Conservation (phyloP, 768 basidiomycete species). For the Serpula lacrymans region DNA sequence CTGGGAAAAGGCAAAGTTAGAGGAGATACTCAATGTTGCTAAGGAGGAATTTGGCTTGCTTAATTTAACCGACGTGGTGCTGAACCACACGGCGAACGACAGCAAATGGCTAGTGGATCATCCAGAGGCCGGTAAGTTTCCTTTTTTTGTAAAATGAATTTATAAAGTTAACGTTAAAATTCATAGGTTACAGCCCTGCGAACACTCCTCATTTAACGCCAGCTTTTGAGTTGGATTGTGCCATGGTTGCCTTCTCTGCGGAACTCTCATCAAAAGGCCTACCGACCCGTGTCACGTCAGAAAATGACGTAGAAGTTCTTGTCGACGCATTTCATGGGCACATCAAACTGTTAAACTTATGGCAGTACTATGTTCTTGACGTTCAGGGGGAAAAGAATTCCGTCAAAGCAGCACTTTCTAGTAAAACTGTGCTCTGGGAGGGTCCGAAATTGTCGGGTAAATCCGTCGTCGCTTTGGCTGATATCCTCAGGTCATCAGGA, state of each 20-base stretch:
- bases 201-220: conserved; percentile 91
- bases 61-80: conserved; percentile 90
- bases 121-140: conserved; percentile 82
- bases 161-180: too few relatives aligned
- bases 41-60: conserved; percentile 85
- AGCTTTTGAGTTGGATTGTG: conserved; percentile 89
- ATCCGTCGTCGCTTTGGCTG: conserved; percentile 61
- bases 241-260: conserved; percentile 77
- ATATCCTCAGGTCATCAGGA: conserved; percentile 50
- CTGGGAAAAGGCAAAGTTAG: conserved; percentile 54
- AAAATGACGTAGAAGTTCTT: conserved; percentile 66
- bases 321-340: conserved; percentile 58
- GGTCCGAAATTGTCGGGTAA: conserved; percentile 59
- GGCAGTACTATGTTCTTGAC: conserved; percentile 95
- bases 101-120: conserved; percentile 89
- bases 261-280: conserved; percentile 63
- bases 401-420: conserved; percentile 51
- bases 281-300: conserved; percentile 63
- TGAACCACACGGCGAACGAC: conserved; percentile 97
- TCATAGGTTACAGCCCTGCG: conserved; percentile 77
- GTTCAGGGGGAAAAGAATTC: conserved; percentile 57
- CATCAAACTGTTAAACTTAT: conserved; percentile 68
- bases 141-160: background rate
- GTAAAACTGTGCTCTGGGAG: conserved; percentile 51
- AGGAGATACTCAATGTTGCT: conserved; percentile 64